Base-by-base conservation (phyloP, 192 early-diverging fungal genomes). In the Backusella mclennaniae region DNA sequence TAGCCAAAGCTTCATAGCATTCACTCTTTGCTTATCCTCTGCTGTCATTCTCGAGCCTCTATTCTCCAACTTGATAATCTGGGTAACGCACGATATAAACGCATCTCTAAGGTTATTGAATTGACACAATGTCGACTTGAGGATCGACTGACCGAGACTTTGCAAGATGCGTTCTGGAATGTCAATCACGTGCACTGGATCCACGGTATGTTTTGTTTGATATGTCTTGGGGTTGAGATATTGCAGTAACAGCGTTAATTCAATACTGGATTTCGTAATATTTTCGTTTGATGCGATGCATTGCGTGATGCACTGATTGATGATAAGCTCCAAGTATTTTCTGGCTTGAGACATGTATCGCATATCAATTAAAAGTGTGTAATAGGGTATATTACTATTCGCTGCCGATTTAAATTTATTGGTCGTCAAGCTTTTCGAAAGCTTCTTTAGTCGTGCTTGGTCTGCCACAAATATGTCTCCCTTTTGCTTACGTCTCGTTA, bases 1-100 rank as follows among this genome's bases (percentile, higher is more conserved):
- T 23, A 81, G 33, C 80, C 80, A 81, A 31, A 81, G 71, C 38
- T 67, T 81, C 17, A 77, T 77, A 1, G 71, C 44, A 11, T 81
- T 53, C 3, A 70, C 67, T 12, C 19, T 69, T 53, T 76, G 76
- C 5, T 39, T 33, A 29, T 72, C 69, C 14, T 70, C 49, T 17
- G 46, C 5, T 2, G 46, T 14, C 6, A 67, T 15, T 21, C 68
- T 73, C 36, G 73, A 66, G 29, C 38, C 21, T 41, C 56, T 56
- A 21, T 73, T 46, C 42, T 77, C 76, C 8, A 81, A 7, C 17
- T 67, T 72, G 15, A 76, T 53, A 3, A 80, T 23, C 63, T 46
- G 42, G 6, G 56, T 35, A 6, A 73, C 33, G 36, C 74, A 49
- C 0, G 52, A 15, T 19, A 74, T 66, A 17, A 49, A 49, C 0